Evolutionary conservation across 2,329 filamentous ascomycete genomes (phyloP).

Genomic region (Pseudogymnoascus sp.): DNA sequence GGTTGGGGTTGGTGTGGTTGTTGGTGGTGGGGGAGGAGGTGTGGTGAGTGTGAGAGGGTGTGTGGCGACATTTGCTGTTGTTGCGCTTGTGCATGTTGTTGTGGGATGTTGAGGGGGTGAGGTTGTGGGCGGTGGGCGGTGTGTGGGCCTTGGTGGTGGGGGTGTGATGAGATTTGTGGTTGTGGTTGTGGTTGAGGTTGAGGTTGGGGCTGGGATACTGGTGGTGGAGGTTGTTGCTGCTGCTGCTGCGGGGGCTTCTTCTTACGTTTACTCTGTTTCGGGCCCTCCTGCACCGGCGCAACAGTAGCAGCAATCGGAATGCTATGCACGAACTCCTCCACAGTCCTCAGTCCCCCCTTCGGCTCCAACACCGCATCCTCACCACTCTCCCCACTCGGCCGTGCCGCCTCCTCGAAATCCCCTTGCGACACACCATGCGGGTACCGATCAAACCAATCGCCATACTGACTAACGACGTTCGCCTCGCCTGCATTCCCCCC

Average conservation of each 20-base stretch:
- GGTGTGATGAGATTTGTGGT: neutral
- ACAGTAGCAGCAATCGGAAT: neutral
- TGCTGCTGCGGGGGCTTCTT: neutral
- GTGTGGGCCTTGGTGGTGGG: neutral
- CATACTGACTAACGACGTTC: conserved; percentile 78
- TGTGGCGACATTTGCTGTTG: neutral
- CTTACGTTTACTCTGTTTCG: neutral
- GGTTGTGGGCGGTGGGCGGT: neutral
- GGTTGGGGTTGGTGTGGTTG: neutral
- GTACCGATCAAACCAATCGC: conserved; percentile 95
- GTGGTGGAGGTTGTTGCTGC: neutral
- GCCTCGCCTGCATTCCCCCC: conserved; percentile 44
- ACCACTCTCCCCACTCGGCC: conserved; percentile 64
- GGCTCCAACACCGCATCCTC: conserved; percentile 72
- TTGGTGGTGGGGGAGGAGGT: neutral
- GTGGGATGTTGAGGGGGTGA: neutral
- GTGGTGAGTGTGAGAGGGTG: neutral
- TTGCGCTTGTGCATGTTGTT: neutral
- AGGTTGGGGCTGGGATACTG: neutral
- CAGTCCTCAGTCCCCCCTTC: neutral
- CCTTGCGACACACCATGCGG: conserved; percentile 81
- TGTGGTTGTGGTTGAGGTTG: neutral
- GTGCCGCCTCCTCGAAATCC: conserved; percentile 71
- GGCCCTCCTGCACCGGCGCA: neutral
- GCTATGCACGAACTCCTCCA: conserved; percentile 2